Evolutionary conservation across 2,329 filamentous ascomycete genomes (phyloP).

Genomic region (Ustulina deusta): DNA sequence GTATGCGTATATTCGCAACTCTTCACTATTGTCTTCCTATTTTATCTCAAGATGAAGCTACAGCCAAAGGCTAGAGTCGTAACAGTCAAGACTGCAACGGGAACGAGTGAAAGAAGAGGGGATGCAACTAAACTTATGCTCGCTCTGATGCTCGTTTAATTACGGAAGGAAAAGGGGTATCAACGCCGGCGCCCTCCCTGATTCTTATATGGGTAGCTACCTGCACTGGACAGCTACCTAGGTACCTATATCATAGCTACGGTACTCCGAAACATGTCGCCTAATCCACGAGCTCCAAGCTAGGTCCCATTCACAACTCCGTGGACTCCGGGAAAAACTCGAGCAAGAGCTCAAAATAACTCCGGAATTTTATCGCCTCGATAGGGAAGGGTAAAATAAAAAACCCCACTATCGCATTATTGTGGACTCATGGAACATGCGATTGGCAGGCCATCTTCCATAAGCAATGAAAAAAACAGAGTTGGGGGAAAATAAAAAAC

Average conservation of each 20-base stretch:
- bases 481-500: constrained; percentile 19
- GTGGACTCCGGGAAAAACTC: not conserved
- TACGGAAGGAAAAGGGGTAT: not conserved
- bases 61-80: not conserved
- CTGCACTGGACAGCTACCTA: not conserved
- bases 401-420: constrained; percentile 24
- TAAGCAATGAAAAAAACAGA: not conserved
- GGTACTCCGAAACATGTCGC: not conserved
- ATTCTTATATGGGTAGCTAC: not conserved
- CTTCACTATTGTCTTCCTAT: not conserved
- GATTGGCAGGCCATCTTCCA: constrained; percentile 3
- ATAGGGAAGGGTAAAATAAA: not conserved
- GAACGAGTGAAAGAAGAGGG: not conserved
- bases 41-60: not conserved
- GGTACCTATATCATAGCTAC: not conserved
- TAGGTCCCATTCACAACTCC: not conserved
- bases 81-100: not conserved
- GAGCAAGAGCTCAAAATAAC: not conserved
- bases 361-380: constrained; percentile 6
- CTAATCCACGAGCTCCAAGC: not conserved
- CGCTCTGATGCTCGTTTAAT: not conserved
- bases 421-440: constrained; percentile 22
- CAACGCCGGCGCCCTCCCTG: not conserved
- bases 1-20: not conserved
- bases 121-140: not conserved